A percentile compares a stretch with the other conserved stretches of the same genome.
Conservation (phyloP, 129 eudicot species). For the Flaveria robusta region DNA sequence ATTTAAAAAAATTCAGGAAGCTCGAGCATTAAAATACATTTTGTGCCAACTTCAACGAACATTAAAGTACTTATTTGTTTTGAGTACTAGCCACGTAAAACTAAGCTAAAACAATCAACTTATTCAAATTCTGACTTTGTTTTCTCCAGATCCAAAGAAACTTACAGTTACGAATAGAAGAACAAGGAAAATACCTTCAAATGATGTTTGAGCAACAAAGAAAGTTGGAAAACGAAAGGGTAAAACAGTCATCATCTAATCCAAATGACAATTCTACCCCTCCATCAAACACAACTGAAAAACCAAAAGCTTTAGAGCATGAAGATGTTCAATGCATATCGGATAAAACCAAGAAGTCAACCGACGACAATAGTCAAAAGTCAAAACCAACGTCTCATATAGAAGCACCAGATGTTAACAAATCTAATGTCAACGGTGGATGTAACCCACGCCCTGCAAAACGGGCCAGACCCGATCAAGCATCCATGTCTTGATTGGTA, state of each 20-base stretch:
- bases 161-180: constrained; percentile 82
- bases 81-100: not conserved
- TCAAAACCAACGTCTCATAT: constrained; percentile 32
- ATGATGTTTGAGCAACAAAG: constrained; percentile 83
- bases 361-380: constrained; percentile 20
- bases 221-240: constrained; percentile 61
- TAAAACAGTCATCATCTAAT: constrained; percentile 47
- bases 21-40: not conserved
- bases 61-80: too few species aligned
- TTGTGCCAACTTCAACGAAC: not conserved
- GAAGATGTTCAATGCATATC: constrained; percentile 31
- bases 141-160: constrained; percentile 65
- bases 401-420: constrained; percentile 26
- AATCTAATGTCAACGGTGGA: constrained; percentile 22
- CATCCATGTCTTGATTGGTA: constrained; percentile 31
- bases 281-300: constrained; percentile 24
- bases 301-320: constrained; percentile 32
- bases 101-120: not conserved
- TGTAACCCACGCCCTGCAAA: constrained; percentile 50
- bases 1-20: not conserved
- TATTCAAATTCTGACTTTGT: not conserved
- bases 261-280: constrained; percentile 33
- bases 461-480: constrained; percentile 56
- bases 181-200: constrained; percentile 80
- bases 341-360: constrained; percentile 10